Base-by-base conservation (phyloP, 2,329 filamentous ascomycete species). In the Setomelanomma holmii region DNA sequence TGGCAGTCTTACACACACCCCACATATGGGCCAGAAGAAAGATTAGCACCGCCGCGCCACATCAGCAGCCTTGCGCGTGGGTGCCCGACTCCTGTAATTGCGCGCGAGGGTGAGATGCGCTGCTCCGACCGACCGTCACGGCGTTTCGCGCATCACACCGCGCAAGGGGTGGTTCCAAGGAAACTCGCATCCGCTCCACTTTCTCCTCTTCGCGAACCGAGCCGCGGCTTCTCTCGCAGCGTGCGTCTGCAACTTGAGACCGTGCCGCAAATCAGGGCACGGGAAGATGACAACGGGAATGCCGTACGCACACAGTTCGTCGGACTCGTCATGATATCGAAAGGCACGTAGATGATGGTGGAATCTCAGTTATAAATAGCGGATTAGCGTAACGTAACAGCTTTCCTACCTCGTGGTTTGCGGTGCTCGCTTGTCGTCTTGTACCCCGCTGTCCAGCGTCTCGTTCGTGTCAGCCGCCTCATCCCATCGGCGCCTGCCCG, bases 391-490 rank as follows among this genome's bases (percentile, higher is more conserved):
- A 27, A 20, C 47, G 30, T 48, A 59, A 59, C 53, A 50, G 56
- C 42, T 56, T 56, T 54, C 48, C 51, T 55, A 53, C 52, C 46
- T 58, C 35, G 42, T 55, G 55, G 51, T 35, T 41, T 50, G 51
- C 48, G 40, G 50, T 53, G 43, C 33, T 57, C 55, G 51, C 55
- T 55, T 48, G 14, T n/a, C 49, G 43, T 22, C 36, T 41, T 22
- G 45, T 54, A 55, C 52, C 55, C 55, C 55, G 44, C 52, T 55
- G 35, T 40, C 40, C 27, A 38, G 46, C 21, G 20, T 23, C 17
- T 38, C 19, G n/a, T 21, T 45, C 48, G 41, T 36, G 49, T 51
- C 49, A 51, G 42, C 42, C 43, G n/a, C 41, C 22, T 51, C 38
- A 40, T 45, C 22, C 19, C 22, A 24, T 38, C 40, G 30, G 42